Percentiles rank a stretch among this genome's conserved stretches.
Conservation (phyloP, 1,284 basidiomycete species). For the Fistulina hepatica region DNA sequence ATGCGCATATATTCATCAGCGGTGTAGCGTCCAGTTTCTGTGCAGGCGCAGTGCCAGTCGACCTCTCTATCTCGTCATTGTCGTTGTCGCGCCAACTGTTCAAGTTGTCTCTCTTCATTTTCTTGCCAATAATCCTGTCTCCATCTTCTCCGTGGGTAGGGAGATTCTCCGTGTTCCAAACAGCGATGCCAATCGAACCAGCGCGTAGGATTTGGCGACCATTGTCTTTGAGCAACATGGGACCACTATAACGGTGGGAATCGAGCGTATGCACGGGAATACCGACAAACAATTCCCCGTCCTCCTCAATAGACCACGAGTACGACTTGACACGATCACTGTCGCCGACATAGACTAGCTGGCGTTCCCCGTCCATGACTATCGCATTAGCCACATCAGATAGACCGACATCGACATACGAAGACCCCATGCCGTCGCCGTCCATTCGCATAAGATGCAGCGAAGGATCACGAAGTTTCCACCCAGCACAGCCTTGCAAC, state of each 20-base stretch:
- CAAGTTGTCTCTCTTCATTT: constrained; percentile 15
- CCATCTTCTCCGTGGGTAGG: constrained; percentile 23
- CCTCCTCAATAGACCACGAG: constrained; percentile 14
- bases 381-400: constrained; percentile 12
- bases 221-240: constrained; percentile 19
- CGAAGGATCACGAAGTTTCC: constrained; percentile 4
- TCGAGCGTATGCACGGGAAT: constrained; percentile 25
- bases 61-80: constrained; percentile 24
- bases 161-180: constrained; percentile 27
- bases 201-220: constrained; percentile 23
- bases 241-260: constrained; percentile 18
- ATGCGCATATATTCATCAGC: constrained; percentile 12
- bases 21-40: constrained; percentile 18
- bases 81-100: constrained; percentile 24
- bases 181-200: constrained; percentile 20
- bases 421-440: constrained; percentile 2
- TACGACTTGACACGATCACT: constrained; percentile 22
- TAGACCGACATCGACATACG: constrained; percentile 14
- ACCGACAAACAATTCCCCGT: constrained; percentile 2
- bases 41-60: constrained; percentile 20
- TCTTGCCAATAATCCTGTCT: constrained; percentile 20
- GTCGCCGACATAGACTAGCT: constrained; percentile 23
- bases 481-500: no score
- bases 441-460: background rate
- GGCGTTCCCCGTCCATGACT: constrained; percentile 17